Percentiles rank a stretch among this genome's conserved stretches.
Evolutionary conservation across 805 yeast species (phyloP).

Genomic region (Metschnikowia colocasiae): DNA sequence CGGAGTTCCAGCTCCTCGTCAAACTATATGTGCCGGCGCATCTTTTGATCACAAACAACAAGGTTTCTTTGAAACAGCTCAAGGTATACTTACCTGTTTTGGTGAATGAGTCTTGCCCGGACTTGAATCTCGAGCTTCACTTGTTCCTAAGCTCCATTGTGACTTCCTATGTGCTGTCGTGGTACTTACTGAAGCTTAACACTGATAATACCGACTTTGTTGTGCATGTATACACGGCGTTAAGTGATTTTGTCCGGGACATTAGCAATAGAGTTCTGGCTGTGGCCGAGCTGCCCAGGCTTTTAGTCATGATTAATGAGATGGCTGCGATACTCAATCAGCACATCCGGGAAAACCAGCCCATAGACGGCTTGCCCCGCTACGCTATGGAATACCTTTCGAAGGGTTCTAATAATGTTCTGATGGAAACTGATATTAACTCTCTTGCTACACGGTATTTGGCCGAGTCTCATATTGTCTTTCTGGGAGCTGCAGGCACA

Average conservation of each 20-base stretch:
- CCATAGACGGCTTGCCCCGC: conserved; percentile 8
- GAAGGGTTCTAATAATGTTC: neutral
- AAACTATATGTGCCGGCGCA: conserved; percentile 34
- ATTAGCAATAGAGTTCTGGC: conserved; percentile 12
- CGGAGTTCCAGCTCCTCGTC: conserved; percentile 35
- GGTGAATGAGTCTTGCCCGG: conserved; percentile 19
- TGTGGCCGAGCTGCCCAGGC: conserved; percentile 13
- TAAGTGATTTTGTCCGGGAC: conserved; percentile 15
- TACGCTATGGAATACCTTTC: conserved; percentile 3
- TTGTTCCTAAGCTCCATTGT: conserved; percentile 33
- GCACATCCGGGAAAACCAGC: conserved; percentile 10
- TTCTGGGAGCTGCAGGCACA: neutral
- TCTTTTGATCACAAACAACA: conserved; percentile 28
- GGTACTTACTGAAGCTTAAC: conserved; percentile 18
- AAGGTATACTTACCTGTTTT: conserved; percentile 28
- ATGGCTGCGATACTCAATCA: conserved; percentile 13
- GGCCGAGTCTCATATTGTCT: conserved; percentile 13
- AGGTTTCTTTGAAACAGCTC: conserved; percentile 25
- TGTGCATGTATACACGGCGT: conserved; percentile 10
- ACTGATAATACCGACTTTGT: conserved; percentile 18
- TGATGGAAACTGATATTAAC: neutral
- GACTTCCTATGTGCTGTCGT: conserved; percentile 17
- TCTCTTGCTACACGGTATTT: conserved; percentile 5
- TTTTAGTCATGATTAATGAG: conserved; percentile 23
- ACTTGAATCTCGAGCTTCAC: conserved; percentile 35